These are phyloP conservation scores for Ophiostoma australiae DNA, from an alignment of 2,329 filamentous ascomycete species.

Conservation along the genomic window DNA sequence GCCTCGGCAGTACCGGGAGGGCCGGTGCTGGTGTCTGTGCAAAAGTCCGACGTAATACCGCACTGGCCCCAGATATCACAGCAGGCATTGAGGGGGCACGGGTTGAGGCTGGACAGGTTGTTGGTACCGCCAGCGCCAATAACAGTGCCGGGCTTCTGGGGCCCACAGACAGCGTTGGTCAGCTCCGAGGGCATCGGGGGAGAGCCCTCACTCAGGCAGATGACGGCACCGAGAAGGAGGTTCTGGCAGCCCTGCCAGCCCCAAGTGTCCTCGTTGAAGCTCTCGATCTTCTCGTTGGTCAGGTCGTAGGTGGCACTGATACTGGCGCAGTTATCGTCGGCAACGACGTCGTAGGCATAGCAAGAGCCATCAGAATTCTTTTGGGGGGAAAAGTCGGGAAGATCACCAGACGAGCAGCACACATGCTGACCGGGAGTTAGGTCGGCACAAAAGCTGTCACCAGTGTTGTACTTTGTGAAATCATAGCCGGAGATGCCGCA, in stretches of 20 bases:
- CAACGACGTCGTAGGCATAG: slow-evolving; percentile 33
- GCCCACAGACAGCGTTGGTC: slow-evolving; percentile 35
- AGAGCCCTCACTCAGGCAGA: slow-evolving; percentile 36
- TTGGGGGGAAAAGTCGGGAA: slow-evolving; percentile 32
- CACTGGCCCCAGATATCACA: slow-evolving; percentile 43
- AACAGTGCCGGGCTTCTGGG: slow-evolving; percentile 29
- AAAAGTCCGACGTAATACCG: slow-evolving; percentile 43
- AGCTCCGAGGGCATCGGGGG: slow-evolving; percentile 35
- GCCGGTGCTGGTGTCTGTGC: slow-evolving; percentile 29
- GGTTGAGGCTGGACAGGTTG: slow-evolving; percentile 30
- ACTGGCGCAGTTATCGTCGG: slow-evolving; percentile 34
- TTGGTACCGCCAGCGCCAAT: neutral
- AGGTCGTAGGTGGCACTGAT: slow-evolving; percentile 30
- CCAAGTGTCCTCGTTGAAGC: slow-evolving; percentile 39
- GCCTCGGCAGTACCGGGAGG: slow-evolving; percentile 34
- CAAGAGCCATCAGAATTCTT: slow-evolving; percentile 37
- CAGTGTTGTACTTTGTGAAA: slow-evolving; percentile 27
- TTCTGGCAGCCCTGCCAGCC: slow-evolving; percentile 36
- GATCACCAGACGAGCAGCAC: neutral
- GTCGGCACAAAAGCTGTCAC: neutral
- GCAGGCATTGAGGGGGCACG: slow-evolving; percentile 33
- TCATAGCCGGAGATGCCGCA: slow-evolving; percentile 25
- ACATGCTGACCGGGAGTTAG: neutral
- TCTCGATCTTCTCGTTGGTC: slow-evolving; percentile 17
- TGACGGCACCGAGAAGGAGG: slow-evolving; percentile 30